A percentile compares a stretch with the other conserved stretches of the same genome.
These are phyloP conservation scores for Pharnaceum exiguum DNA, from an alignment of 148 eudicot species.

Conservation along the genomic window DNA sequence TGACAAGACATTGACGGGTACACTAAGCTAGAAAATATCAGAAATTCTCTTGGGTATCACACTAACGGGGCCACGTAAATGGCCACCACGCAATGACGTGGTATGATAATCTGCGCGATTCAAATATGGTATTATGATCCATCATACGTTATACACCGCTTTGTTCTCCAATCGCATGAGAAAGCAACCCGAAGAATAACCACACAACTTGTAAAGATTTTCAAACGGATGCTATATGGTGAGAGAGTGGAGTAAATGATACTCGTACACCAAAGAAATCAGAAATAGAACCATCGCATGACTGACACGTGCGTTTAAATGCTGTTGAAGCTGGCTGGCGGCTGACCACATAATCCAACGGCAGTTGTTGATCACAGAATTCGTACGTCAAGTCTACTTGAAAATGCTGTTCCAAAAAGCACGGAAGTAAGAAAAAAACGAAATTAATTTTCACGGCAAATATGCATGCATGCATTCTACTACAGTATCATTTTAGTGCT, in stretches of 20 bases:
- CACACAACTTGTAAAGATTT: conserved; percentile 12
- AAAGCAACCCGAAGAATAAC: conserved; percentile 17
- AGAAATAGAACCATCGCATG: not conserved
- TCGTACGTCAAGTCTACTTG: no score
- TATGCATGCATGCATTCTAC: no score
- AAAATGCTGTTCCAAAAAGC: no score
- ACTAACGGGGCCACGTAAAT: not conserved
- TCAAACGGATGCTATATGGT: not conserved
- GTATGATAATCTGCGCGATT: not conserved
- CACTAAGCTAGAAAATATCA: no score
- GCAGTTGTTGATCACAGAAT: conserved; percentile 1
- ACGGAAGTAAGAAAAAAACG: no score
- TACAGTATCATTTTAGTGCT: no score
- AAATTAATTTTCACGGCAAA: no score
- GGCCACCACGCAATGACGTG: conserved; percentile 9
- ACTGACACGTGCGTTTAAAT: conserved; percentile 12
- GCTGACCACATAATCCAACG: conserved; percentile 1
- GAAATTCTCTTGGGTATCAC: not conserved
- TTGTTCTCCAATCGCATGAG: not conserved
- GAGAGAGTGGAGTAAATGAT: not conserved
- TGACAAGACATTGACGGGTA: not conserved
- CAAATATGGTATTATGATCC: no score
- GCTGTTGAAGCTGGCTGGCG: not conserved
- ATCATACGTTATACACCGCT: no score
- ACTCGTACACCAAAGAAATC: not conserved